These are phyloP conservation scores for Botryotinia calthae DNA, from an alignment of 2,329 filamentous ascomycete genomes.

Conservation along the genomic window DNA sequence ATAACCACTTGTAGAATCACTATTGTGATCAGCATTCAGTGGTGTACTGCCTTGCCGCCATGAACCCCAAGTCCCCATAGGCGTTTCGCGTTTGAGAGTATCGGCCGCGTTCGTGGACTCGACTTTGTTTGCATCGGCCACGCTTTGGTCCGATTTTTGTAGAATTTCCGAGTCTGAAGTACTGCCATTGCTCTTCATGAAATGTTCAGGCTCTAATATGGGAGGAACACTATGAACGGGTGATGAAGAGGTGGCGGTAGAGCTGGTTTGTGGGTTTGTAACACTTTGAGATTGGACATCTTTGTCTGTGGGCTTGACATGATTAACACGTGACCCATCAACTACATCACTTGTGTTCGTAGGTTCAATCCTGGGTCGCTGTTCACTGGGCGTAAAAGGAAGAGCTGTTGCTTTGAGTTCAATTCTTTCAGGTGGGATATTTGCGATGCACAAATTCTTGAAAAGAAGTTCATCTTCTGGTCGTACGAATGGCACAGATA, in stretches of 20 bases:
- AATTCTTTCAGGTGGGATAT: slow-evolving; percentile 52
- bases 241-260: slow-evolving; percentile 23
- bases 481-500: slow-evolving; percentile 87
- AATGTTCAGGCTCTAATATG: slow-evolving; percentile 26
- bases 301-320: slow-evolving; percentile 21
- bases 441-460: slow-evolving; percentile 69
- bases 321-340: slow-evolving; percentile 19
- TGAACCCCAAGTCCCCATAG: slow-evolving; percentile 64
- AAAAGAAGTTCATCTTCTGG: slow-evolving; percentile 84
- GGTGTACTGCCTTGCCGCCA: slow-evolving; percentile 58
- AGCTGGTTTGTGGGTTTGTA: slow-evolving; percentile 27
- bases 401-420: slow-evolving; percentile 51
- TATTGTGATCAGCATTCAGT: slow-evolving; percentile 28
- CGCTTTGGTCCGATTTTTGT: slow-evolving; percentile 5
- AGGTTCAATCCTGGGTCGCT: slow-evolving; percentile 29
- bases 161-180: slow-evolving; percentile 28
- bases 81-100: slow-evolving; percentile 43
- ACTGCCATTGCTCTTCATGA: slow-evolving; percentile 22
- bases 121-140: slow-evolving; percentile 15
- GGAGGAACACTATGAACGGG: slow-evolving; percentile 21
- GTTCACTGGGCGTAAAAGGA: slow-evolving; percentile 36
- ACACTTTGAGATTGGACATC: slow-evolving; percentile 19
- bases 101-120: slow-evolving; percentile 24
- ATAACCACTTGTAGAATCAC: slow-evolving; percentile 48
- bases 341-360: slow-evolving; percentile 18